phyloP scores from a whole-genome alignment of 805 yeast species.

The Teunomyces pallodes region DNA sequence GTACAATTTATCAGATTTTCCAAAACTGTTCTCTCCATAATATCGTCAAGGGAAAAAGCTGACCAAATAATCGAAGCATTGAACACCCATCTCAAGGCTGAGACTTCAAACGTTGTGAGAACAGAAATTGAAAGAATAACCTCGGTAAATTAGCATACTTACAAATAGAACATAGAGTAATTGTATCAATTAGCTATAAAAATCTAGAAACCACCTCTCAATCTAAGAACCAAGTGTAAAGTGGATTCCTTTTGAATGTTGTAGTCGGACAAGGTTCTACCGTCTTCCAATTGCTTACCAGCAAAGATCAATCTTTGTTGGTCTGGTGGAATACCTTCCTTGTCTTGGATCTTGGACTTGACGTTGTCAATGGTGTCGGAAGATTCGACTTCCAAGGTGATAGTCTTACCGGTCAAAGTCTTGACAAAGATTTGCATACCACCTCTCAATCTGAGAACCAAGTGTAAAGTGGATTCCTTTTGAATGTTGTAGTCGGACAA shows the following conservation, averaged over 20 bases:
- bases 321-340: conserved; percentile 99
- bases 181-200: conserved; percentile 5
- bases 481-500: conserved; percentile 99
- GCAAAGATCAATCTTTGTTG: conserved; percentile 99
- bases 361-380: conserved; percentile 98
- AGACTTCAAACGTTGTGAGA: conserved; percentile 16
- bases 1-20: conserved; percentile 44
- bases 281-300: conserved; percentile 99
- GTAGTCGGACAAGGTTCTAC: conserved; percentile 98
- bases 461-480: conserved; percentile 97
- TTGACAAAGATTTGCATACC: conserved; percentile 99
- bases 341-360: conserved; percentile 97
- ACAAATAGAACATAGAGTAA: background rate
- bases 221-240: conserved; percentile 90
- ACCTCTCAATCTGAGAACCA: conserved; percentile 97
- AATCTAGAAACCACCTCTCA: conserved; percentile 75
- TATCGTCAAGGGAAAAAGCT: conserved; percentile 13
- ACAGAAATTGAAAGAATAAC: conserved; percentile 12
- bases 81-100: conserved; percentile 14
- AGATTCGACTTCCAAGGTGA: conserved; percentile 98
- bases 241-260: conserved; percentile 99
- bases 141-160: background rate
- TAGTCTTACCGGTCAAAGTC: conserved; percentile 99
- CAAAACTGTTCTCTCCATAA: conserved; percentile 15
- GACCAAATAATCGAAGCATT: conserved; percentile 13